Evolutionary conservation across 2,329 filamentous ascomycete genomes (phyloP).

Genomic region (Xenosphaeropsis pyriputrescens): DNA sequence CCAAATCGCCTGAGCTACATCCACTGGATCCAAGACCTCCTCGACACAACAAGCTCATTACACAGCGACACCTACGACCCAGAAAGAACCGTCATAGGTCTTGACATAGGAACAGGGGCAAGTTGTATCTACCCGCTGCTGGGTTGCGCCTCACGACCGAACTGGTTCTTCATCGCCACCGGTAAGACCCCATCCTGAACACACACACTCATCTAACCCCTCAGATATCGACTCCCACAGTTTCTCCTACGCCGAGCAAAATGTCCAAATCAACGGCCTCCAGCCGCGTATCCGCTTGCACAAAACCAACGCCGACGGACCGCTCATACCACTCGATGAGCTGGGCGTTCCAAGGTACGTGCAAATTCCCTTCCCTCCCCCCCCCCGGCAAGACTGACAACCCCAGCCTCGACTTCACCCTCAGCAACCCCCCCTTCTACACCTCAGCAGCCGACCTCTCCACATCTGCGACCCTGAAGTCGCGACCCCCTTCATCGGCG

Average conservation of each 20-base stretch:
- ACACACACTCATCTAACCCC: constrained; percentile 13
- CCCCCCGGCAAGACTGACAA: neutral
- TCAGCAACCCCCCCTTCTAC: constrained; percentile 96
- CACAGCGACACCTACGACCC: constrained; percentile 33
- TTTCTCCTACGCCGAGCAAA: constrained; percentile 47
- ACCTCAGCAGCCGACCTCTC: constrained; percentile 54
- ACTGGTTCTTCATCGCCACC: constrained; percentile 62
- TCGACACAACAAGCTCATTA: constrained; percentile 44
- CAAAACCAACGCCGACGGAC: constrained; percentile 30
- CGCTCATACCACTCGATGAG: constrained; percentile 43
- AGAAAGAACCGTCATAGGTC: constrained; percentile 43
- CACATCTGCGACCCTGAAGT: constrained; percentile 49
- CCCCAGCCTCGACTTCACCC: constrained; percentile 58
- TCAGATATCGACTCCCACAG: constrained; percentile 64
- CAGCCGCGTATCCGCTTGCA: constrained; percentile 49
- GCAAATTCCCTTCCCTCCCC: neutral
- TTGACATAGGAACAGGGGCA: constrained; percentile 84
- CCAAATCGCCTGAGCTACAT: constrained; percentile 74
- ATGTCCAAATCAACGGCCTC: constrained; percentile 53
- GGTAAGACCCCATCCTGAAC: constrained; percentile 19
- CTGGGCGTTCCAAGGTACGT: constrained; percentile 25
- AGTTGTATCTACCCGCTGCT: constrained; percentile 86
- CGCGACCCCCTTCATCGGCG: constrained; percentile 52
- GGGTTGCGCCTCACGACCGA: constrained; percentile 49
- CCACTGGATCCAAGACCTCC: constrained; percentile 68